These are phyloP conservation scores for Drosera spatulata DNA, from an alignment of 179 eudicot species.

Conservation along the genomic window DNA sequence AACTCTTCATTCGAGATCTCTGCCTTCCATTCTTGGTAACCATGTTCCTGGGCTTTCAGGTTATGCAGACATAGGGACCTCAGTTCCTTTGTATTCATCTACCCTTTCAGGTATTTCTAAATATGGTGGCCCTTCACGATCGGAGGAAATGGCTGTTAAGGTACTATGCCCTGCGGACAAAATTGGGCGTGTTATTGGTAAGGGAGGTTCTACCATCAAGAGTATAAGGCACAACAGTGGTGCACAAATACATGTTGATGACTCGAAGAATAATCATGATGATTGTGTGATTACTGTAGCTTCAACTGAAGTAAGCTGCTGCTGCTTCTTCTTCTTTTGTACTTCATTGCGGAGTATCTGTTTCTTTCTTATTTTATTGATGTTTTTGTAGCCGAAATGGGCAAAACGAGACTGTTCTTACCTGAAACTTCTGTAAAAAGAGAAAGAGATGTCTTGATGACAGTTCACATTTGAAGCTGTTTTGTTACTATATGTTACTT, in stretches of 20 bases:
- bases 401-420: too few relatives aligned
- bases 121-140: conserved; percentile 44
- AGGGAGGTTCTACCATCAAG: conserved; percentile 76
- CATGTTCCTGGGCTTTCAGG: conserved; percentile 48
- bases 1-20: conserved; percentile 41
- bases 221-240: conserved; percentile 84
- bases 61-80: conserved; percentile 48
- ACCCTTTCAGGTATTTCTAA: conserved; percentile 50
- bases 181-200: conserved; percentile 97
- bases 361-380: too few relatives aligned
- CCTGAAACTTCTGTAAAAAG: too few relatives aligned
- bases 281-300: conserved; percentile 59
- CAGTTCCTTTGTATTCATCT: conserved; percentile 65
- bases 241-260: conserved; percentile 77
- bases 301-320: conserved; percentile 70
- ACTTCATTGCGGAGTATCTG: not conserved
- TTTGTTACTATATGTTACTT: not conserved
- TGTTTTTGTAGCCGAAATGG: too few relatives aligned
- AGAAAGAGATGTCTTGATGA: too few relatives aligned
- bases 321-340: not conserved
- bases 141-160: conserved; percentile 64
- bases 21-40: conserved; percentile 41
- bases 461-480: too few relatives aligned
- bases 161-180: conserved; percentile 72
- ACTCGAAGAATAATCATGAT: conserved; percentile 37